Conservation (phyloP, 345 rosid genomes). For the thale cress (Arabidopsis thaliana) region TAIR10.1 NC_003071.7:8850501-8851000, state of each 20-base stretch:
- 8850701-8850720: too few species aligned
- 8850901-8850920: background rate
- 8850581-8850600: too few species aligned
- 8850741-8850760: conserved; percentile 80
- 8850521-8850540: background rate
- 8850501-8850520: background rate
- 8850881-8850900: background rate
- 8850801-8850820: conserved; percentile 84
- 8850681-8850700: too few species aligned
- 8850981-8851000: background rate
- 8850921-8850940: background rate
- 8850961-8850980: conserved; percentile 24
- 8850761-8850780: conserved; percentile 62
- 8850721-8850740: conserved; percentile 52
- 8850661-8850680: background rate
- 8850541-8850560: background rate
- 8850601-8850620: too few species aligned
- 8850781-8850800: conserved; percentile 77
- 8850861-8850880: background rate
- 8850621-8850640: background rate
- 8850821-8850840: conserved; percentile 70
- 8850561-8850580: background rate
- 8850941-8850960: background rate
- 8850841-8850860: background rate
- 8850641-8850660: background rate